Evolutionary conservation across 1,284 basidiomycete species (phyloP).

Genomic region (Limonomyces culmigenus): DNA sequence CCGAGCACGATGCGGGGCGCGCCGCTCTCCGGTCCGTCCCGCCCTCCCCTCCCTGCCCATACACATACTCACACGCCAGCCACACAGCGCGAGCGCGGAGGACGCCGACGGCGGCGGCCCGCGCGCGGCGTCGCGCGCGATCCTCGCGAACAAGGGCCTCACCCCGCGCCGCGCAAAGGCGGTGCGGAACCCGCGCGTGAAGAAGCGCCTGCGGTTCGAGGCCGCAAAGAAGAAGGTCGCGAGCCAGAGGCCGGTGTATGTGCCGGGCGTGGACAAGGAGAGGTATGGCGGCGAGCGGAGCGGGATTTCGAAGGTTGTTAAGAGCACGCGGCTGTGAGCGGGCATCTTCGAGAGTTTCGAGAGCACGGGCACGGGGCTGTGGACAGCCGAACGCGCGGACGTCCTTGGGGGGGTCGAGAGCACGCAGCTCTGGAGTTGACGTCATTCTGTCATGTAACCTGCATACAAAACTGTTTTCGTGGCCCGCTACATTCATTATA

Average conservation of each 20-base stretch:
- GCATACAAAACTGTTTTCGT: no score
- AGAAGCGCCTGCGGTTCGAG: constrained; percentile 84
- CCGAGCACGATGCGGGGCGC: constrained; percentile 50
- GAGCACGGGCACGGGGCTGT: no score
- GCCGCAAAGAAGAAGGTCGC: constrained; percentile 85
- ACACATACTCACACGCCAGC: not conserved
- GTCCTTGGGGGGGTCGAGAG: no score
- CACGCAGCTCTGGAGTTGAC: no score
- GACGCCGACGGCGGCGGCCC: constrained; percentile 48
- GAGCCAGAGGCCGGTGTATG: constrained; percentile 80
- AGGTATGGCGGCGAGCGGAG: constrained; percentile 55
- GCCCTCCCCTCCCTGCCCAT: not conserved
- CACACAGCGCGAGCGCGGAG: constrained; percentile 30
- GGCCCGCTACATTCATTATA: no score
- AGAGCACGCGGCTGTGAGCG: constrained; percentile 57
- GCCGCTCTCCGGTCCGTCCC: not conserved
- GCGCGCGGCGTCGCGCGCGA: constrained; percentile 74
- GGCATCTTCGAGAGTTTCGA: not conserved
- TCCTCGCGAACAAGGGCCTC: constrained; percentile 84
- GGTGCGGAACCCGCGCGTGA: constrained; percentile 89
- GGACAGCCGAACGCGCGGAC: no score
- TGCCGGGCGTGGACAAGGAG: constrained; percentile 58
- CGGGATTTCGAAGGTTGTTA: constrained; percentile 80
- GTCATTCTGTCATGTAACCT: no score
- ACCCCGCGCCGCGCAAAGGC: constrained; percentile 76